Evolutionary conservation across 495 filamentous ascomycete species (phyloP), one percentile per base, ranked within the genome.

Genomic region (Annulohypoxylon stygium): DNA sequence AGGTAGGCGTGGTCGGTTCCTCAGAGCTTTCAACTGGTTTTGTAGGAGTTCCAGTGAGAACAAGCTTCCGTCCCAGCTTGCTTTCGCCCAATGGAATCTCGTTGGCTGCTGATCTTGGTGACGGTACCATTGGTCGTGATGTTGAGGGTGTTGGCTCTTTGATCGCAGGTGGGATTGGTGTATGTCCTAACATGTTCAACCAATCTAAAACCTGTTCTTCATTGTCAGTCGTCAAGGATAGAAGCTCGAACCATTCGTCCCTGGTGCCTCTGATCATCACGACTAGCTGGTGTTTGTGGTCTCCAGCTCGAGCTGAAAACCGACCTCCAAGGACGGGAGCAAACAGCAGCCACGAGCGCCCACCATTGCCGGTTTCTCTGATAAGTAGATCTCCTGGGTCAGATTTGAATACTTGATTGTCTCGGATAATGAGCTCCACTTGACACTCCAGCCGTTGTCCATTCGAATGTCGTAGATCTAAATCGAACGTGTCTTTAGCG

Each of bases 361-460:
- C 86, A 12, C 86, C 85, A 67, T 86, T 86, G 51, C 93, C 93
- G 58, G 97, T 88, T 78, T 98, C 94, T 69, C 94, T 95, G 63
- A 99, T 90, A 16, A 99, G 87, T 53, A 99, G 79, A 79, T 99
- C 96, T 2, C 94, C 93, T 43, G 83, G 83, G 68, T 89, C 88
- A 11, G 80, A 73, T 50, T 83, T 83, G 50, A 80, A 78, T 20
- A 79, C 74, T 18, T 88, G 81, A 47, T 92, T 93, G 78, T 98
- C 96, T 78, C 96, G 88, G 50, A 95, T 85, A 9, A 98, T 85
- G 5, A 98, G 75, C 77, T 98, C 97, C n/a, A 97, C 89, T 61
- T 91, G 92, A 76, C 96, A 97, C 70, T 92, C 93, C 20, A 98
- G 85, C 43, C 93, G 84, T 75, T 98, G 94, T 0, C 95, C 97